These are phyloP conservation scores for Westerdykella ornata DNA, from an alignment of 2,329 filamentous ascomycete genomes.

Conservation along the genomic window DNA sequence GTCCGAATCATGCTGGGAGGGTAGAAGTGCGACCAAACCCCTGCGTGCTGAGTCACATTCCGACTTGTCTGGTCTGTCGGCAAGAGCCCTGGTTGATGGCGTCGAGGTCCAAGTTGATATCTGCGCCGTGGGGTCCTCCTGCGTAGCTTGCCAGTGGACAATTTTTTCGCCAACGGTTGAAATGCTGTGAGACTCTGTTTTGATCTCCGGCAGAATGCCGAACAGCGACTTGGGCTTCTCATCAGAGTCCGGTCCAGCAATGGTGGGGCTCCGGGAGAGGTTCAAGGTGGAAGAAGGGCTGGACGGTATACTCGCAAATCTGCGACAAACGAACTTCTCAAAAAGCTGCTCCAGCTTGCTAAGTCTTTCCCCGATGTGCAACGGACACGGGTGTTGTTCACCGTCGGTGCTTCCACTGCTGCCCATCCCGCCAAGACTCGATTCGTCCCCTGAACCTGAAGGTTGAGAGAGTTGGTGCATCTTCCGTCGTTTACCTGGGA, in stretches of 20 bases:
- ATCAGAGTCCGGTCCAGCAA: constrained; percentile 15
- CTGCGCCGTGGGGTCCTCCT: constrained; percentile 21
- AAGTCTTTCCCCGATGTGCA: constrained; percentile 30
- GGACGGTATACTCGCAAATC: constrained; percentile 10
- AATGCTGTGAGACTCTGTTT: constrained; percentile 21
- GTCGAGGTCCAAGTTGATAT: constrained; percentile 23
- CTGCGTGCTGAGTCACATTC: constrained; percentile 17
- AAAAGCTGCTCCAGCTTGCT: constrained; percentile 33
- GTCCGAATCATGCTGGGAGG: constrained; percentile 32
- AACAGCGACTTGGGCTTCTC: constrained; percentile 12
- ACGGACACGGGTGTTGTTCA: constrained; percentile 18
- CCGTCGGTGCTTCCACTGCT: constrained; percentile 10
- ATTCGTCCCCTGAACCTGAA: constrained; percentile 8
- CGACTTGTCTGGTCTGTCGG: constrained; percentile 12
- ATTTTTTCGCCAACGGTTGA: constrained; percentile 26
- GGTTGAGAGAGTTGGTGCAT: constrained; percentile 9
- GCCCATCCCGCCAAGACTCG: constrained; percentile 11
- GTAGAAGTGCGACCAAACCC: constrained; percentile 23
- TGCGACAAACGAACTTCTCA: constrained; percentile 33
- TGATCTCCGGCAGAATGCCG: constrained; percentile 14
- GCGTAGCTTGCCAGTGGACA: constrained; percentile 14
- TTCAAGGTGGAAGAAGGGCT: constrained; percentile 3
- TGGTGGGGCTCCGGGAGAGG: constrained; percentile 14
- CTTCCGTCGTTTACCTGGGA: constrained; percentile 30
- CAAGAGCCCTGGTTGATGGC: constrained; percentile 22